Base-by-base conservation (phyloP, 148 eudicot genomes). In the Camellia granthamiana region DNA sequence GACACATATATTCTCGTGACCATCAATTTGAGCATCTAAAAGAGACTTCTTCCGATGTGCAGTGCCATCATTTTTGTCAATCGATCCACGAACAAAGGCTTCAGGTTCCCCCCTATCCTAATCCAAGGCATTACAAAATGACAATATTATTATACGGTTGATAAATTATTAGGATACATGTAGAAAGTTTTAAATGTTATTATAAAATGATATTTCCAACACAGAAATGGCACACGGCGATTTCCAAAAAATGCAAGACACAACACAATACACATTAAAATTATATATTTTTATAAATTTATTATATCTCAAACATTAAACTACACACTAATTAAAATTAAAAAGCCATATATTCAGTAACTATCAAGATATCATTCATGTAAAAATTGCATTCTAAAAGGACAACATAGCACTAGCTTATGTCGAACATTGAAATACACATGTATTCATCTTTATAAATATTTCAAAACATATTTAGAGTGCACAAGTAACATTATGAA, bases 31-130 rank as follows among this genome's bases (percentile, higher is more conserved):
- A 64, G 23, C 68, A 74, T 82, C 84, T 65, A 63, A 4, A 38
- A 43, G 67, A 15, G 85, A 69, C 65, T 78, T 83, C 62, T 3
- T 83, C 62, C 2, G 75, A n/a, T 23, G 21, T 11, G 71, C 63
- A 74, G 67, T 30, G 42, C 66, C 47, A 23, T 64, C 85, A 79
- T n/a, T 75, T 59, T 72, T 80, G 15, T 73, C 75, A 51, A 74
- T 67, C 76, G 65, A 76, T n/a, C 77, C 68, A 52, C 23, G 51
- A 65, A 30, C n/a, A 64, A 6, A 13, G 11, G 60, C 65, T 70
- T 55, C 82, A 72, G 60, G 76, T 79, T 88, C 76, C 78, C 86
- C 78, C 75, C 83, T 81, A 81, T 79, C 88, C 86, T 83, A 79
- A 81, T 81, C 68, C 84, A 79, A 72, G 73, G 76, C 62, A 81